These are phyloP conservation scores for Termitomyces sp. DNA, from an alignment of 768 basidiomycete genomes.

Conservation along the genomic window DNA sequence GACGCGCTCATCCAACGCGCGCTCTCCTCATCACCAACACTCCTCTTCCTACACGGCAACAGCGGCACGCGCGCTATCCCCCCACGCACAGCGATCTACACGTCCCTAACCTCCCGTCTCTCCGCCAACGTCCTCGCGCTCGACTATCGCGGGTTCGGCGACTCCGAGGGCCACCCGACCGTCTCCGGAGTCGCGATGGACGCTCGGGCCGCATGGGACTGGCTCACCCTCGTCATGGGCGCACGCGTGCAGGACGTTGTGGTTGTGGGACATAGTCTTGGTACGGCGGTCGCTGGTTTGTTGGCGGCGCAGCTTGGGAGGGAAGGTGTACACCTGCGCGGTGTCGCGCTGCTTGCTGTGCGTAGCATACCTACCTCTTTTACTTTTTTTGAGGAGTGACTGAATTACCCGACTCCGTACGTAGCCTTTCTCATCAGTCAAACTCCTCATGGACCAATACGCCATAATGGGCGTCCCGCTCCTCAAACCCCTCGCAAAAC, in stretches of 20 bases:
- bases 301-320: constrained; percentile 43
- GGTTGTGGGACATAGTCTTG: constrained; percentile 71
- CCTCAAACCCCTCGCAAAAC: constrained; percentile 58
- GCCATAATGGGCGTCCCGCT: constrained; percentile 63
- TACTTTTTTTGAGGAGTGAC: too few relatives aligned
- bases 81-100: constrained; percentile 49
- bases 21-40: constrained; percentile 40
- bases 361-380: background rate
- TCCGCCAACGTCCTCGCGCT: constrained; percentile 57
- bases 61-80: constrained; percentile 56
- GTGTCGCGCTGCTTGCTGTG: constrained; percentile 44
- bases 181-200: constrained; percentile 56
- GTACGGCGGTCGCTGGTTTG: constrained; percentile 59
- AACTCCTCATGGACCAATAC: constrained; percentile 63
- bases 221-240: constrained; percentile 41
- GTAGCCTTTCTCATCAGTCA: constrained; percentile 52
- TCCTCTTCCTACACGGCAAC: constrained; percentile 74
- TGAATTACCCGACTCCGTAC: too few relatives aligned
- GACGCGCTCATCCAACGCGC: constrained; percentile 20
- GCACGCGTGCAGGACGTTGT: constrained; percentile 47
- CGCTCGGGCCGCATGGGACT: constrained; percentile 62
- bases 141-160: constrained; percentile 76
- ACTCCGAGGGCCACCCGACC: constrained; percentile 60
- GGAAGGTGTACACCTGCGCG: constrained; percentile 36
- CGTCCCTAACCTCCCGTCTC: constrained; percentile 43